Base-by-base conservation (phyloP, 768 basidiomycete species). In the Hygrophorus russula region DNA sequence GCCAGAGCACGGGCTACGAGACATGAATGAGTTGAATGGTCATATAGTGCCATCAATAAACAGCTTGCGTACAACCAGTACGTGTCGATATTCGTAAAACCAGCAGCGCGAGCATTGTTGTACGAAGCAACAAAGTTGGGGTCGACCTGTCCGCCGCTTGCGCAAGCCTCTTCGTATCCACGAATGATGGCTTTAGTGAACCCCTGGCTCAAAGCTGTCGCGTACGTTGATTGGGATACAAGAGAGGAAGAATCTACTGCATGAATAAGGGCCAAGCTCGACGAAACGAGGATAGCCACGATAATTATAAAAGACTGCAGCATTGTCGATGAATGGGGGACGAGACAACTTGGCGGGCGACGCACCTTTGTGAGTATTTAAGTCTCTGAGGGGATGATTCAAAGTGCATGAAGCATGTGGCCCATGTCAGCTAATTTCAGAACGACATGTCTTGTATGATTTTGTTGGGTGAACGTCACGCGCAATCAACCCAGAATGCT, bases 131-230 rank as follows among this genome's bases (percentile, higher is more conserved):
- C 36, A 15, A 37, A 37, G 18, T 37, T 37, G n/a, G 36, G 36
- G 36, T 37, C 36, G 4, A 37, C 36, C 36, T 5, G 15, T 4
- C 36, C 36, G 10, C 36, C 36, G 10, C 14, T 19, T 14, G 5
- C 36, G 18, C 36, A 37, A 12, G 36, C 36, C 18, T 37, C 36
- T 37, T 37, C 36, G 36, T 5, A 19, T 18, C 36, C 36, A 19
- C 36, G 36, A 11, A 37, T 37, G 18, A 37, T 37, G n/a, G 18
- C 36, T 18, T 37, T 37, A 19, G 36, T 37, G 36, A 37, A 37
- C 3, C 36, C 36, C 18, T 37, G 5, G 36, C 36, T 19, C 11
- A 4, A 6, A 4, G 36, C 36, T 19, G 14, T 37, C n/a, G 36
- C n/a, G 36, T 37, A 37, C 10, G 36, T 37, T 19, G 36, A 4